Conservation (phyloP, 2,329 filamentous ascomycete genomes). For the Fusarium verticillioides region DNA sequence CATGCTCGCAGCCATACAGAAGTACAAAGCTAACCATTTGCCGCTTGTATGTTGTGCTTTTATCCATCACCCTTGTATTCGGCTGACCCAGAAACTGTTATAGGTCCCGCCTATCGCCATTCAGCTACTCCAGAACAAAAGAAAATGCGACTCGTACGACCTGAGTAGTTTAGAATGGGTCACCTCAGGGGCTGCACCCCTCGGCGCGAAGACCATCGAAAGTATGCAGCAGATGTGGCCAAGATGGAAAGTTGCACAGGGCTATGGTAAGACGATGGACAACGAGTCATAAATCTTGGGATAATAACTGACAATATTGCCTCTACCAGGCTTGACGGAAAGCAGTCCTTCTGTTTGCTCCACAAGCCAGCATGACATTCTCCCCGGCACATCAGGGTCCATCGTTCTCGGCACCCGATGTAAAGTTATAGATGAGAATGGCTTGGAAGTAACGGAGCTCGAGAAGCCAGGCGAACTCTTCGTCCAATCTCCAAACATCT, state of each 20-base stretch:
- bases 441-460: neutral
- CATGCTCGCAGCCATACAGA: neutral
- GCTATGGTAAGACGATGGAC: neutral
- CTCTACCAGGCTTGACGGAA: neutral
- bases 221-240: neutral
- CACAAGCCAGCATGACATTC: neutral
- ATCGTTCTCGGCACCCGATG: neutral
- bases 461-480: neutral
- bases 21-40: neutral
- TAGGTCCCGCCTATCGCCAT: neutral
- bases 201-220: neutral
- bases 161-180: neutral
- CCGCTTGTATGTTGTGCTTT: neutral
- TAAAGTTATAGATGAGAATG: neutral
- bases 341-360: neutral
- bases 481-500: neutral
- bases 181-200: neutral
- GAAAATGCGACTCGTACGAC: neutral
- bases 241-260: neutral
- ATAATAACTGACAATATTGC: rapidly evolving
- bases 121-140: neutral
- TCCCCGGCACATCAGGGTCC: neutral
- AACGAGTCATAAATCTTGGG: neutral
- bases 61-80: rapidly evolving
- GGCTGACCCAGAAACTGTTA: rapidly evolving